Percentiles rank a stretch among this genome's conserved stretches.
Evolutionary conservation across 768 basidiomycete genomes (phyloP).

Genomic region (Nidula microcarpa): DNA sequence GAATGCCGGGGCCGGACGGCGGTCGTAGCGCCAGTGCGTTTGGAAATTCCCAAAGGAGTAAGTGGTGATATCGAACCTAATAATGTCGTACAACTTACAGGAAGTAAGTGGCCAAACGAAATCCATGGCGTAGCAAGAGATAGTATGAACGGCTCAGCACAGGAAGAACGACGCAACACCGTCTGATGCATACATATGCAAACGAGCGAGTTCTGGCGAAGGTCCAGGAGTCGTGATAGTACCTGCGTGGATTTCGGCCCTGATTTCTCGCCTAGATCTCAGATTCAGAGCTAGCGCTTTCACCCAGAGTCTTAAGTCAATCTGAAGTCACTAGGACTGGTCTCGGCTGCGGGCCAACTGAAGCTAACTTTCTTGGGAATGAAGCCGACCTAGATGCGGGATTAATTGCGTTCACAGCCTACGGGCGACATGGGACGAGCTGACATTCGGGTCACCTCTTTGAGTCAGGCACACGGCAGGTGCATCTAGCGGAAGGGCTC

Average conservation of each 20-base stretch:
- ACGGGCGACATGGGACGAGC: conserved; percentile 7
- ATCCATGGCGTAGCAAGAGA: too few species aligned
- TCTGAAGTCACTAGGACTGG: conserved; percentile 2
- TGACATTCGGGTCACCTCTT: conserved; percentile 10
- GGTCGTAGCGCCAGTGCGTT: conserved; percentile 1
- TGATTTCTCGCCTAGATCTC: not conserved
- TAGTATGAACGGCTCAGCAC: too few species aligned
- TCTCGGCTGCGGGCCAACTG: conserved; percentile 7
- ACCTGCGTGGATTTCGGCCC: not conserved
- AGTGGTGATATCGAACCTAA: not conserved
- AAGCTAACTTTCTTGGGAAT: conserved; percentile 11
- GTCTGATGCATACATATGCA: too few species aligned
- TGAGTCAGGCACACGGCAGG: conserved; percentile 13
- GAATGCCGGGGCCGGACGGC: not conserved
- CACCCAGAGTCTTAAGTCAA: too few species aligned
- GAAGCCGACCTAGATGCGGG: conserved; percentile 7
- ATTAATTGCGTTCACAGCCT: conserved; percentile 8
- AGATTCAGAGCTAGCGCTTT: not conserved
- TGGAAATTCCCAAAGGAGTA: conserved; percentile 7
- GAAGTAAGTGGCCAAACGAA: too few species aligned
- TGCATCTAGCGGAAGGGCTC: conserved; percentile 2
- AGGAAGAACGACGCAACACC: too few species aligned
- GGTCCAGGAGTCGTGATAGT: too few species aligned
- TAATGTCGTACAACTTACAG: too few species aligned
- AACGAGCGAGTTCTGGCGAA: too few species aligned